phyloP scores from a whole-genome alignment of 768 basidiomycete species.

The Mycena haematopus region DNA sequence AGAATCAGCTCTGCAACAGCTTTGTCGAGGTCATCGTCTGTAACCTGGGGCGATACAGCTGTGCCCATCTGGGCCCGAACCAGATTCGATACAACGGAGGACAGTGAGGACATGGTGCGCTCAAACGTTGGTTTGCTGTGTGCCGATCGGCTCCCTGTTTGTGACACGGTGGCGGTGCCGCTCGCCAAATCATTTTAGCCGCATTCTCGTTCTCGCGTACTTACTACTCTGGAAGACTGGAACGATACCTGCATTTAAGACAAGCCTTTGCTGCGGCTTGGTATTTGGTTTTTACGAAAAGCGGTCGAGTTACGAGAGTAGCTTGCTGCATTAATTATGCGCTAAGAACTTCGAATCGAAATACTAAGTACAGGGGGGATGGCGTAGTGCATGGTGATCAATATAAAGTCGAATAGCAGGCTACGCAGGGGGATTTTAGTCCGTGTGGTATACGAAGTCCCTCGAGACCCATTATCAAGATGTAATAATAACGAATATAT shows the following conservation, averaged over 20 bases:
- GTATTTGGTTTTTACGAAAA: neutral
- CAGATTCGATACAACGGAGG: slow-evolving; percentile 83
- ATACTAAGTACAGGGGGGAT: neutral
- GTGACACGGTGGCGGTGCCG: neutral
- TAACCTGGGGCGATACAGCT: slow-evolving; percentile 60
- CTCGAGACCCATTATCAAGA: slow-evolving; percentile 24
- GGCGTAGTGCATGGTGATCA: neutral
- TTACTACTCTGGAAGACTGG: too few relatives aligned
- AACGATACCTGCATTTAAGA: neutral
- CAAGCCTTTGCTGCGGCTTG: neutral
- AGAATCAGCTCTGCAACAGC: slow-evolving; percentile 93
- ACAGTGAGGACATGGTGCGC: slow-evolving; percentile 56
- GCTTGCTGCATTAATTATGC: neutral
- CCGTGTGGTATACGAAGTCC: slow-evolving; percentile 12
- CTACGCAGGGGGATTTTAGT: neutral
- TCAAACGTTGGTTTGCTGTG: neutral
- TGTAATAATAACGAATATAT: slow-evolving; percentile 17
- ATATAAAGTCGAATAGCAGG: neutral
- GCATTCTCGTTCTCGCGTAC: too few relatives aligned
- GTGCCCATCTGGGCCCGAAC: slow-evolving; percentile 81
- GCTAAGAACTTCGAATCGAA: neutral
- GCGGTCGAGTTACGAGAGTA: neutral
- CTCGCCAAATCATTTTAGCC: too few relatives aligned
- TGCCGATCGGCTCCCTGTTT: neutral
- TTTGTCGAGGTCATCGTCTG: slow-evolving; percentile 87